Conservation (phyloP, 192 early-diverging fungal genomes). For the Coemansia interrupta region DNA sequence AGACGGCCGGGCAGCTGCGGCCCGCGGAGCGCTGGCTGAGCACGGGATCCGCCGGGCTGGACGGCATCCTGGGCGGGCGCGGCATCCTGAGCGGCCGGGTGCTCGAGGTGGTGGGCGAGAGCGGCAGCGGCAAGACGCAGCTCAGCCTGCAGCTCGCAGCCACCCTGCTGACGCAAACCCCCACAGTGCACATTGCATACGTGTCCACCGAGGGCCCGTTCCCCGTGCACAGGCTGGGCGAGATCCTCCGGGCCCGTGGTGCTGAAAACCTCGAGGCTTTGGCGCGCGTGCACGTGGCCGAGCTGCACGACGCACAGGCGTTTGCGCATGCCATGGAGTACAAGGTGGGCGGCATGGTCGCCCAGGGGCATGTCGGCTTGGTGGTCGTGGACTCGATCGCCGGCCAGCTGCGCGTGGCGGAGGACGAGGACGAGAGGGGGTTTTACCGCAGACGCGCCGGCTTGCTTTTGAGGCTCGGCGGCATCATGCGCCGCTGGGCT, state of each 20-base stretch:
- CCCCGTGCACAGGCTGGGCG: slow-evolving; percentile 57
- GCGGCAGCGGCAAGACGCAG: slow-evolving; percentile 83
- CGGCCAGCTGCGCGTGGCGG: slow-evolving; percentile 57
- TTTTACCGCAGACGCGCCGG: slow-evolving; percentile 50
- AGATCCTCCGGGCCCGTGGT: slow-evolving; percentile 33
- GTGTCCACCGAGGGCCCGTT: slow-evolving; percentile 72
- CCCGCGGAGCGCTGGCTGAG: slow-evolving; percentile 39
- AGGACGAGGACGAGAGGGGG: slow-evolving; percentile 10
- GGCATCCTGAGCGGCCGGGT: slow-evolving; percentile 61
- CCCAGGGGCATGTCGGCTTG: slow-evolving; percentile 56
- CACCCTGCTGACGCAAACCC: slow-evolving; percentile 65
- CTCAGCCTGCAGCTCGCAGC: slow-evolving; percentile 78
- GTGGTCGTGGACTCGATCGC: slow-evolving; percentile 86
- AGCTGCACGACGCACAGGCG: slow-evolving; percentile 65
- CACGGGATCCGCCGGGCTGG: slow-evolving; percentile 55
- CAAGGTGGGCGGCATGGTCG: slow-evolving; percentile 65
- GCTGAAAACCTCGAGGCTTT: slow-evolving; percentile 3
- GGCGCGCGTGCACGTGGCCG: slow-evolving; percentile 63
- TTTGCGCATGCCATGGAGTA: slow-evolving; percentile 71
- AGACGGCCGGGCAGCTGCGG: slow-evolving; percentile 8
- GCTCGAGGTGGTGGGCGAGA: slow-evolving; percentile 73
- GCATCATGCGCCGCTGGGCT: slow-evolving; percentile 61
- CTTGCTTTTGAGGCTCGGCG: slow-evolving; percentile 60
- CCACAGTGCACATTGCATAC: slow-evolving; percentile 63
- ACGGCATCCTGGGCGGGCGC: slow-evolving; percentile 59